Base-by-base conservation (phyloP, 768 basidiomycete species). In the Tricholoma matsutake region DNA sequence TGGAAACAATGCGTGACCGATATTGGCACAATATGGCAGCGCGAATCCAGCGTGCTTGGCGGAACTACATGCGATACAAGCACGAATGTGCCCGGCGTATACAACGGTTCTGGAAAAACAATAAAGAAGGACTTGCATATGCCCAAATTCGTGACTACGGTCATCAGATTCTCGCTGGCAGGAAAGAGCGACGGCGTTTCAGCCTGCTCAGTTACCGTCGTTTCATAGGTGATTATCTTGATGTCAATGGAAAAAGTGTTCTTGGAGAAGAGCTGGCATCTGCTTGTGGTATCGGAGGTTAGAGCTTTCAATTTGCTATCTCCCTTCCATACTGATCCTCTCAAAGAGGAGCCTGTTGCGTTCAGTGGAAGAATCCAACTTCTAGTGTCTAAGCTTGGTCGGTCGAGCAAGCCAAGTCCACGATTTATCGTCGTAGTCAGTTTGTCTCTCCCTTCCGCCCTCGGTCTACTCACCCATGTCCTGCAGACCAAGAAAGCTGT, bases 21-120 rank as follows among this genome's bases (percentile, higher is more conserved):
- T 99, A 98, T 74, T 99, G 97, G 97, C 97, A 99, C 74, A 98
- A 98, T 74, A 99, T 99, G 97, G 97, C 97, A 0, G 85, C 78
- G 25, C 89, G 97, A 49, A 99, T 99, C 56, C 97, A 99, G 73
- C 88, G 97, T 34, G 94, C 94, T 4, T 99, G 88, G 84, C 83
- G 96, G 61, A 96, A 97, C 72, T 97, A 97, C 73, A 84, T 96
- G 83, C 86, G 96, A 8, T 93, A 97, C 76, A 94, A 92, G 75
- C 86, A 95, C 67, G 97, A 98, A 70, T 96, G 94, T 68, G 97
- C 97, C 10, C 85, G 84, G 34, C 89, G 94, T 57, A 98, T 99
- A 57, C 97, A 98, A 72, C 81, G 96, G 58, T 98, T 98, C 83
- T 99, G 97, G 97, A 93, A 89, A 80, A 94, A 94, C 75, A 98